A percentile compares a stretch with the other conserved stretches of the same genome.
Evolutionary conservation across 108 stramenopile species (phyloP).

Genomic region (Conticribra weissflogii): DNA sequence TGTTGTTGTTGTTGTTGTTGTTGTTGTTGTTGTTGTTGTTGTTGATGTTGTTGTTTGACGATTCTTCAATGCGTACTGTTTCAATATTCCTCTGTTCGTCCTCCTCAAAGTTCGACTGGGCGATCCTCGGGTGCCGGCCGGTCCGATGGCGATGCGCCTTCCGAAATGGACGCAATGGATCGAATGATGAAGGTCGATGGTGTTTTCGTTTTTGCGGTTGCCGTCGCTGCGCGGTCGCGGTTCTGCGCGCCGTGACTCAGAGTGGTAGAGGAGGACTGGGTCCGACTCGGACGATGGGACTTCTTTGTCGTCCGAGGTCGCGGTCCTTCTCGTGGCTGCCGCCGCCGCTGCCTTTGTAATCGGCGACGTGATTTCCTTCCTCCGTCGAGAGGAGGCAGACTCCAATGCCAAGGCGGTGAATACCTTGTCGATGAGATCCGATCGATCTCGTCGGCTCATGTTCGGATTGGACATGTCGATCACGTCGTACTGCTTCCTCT

Average conservation of each 20-base stretch:
- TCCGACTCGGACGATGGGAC: too few species aligned
- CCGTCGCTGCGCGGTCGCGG: neutral
- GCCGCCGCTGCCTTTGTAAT: too few species aligned
- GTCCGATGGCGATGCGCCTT: constrained; percentile 22
- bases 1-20: neutral
- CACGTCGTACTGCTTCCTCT: constrained; percentile 12
- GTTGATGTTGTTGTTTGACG: too few species aligned
- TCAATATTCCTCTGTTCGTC: constrained; percentile 37
- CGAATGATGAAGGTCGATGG: neutral
- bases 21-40: too few species aligned
- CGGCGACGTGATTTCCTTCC: too few species aligned
- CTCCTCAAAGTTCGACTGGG: constrained; percentile 41
- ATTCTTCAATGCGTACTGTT: constrained; percentile 35
- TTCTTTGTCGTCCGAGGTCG: too few species aligned
- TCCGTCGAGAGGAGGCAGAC: too few species aligned
- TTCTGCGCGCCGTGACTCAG: too few species aligned
- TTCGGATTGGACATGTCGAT: constrained; percentile 46
- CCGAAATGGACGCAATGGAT: constrained; percentile 26
- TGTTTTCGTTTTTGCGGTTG: neutral
- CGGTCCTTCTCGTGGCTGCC: too few species aligned
- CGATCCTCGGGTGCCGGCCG: constrained; percentile 27
- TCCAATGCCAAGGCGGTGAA: neutral
- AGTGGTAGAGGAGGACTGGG: constrained; percentile 3
- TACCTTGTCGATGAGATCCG: constrained; percentile 6
- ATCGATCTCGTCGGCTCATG: constrained; percentile 23